Evolutionary conservation across 208 protist species (phyloP).

Genomic region (Endotrypanum monterogeii): DNA sequence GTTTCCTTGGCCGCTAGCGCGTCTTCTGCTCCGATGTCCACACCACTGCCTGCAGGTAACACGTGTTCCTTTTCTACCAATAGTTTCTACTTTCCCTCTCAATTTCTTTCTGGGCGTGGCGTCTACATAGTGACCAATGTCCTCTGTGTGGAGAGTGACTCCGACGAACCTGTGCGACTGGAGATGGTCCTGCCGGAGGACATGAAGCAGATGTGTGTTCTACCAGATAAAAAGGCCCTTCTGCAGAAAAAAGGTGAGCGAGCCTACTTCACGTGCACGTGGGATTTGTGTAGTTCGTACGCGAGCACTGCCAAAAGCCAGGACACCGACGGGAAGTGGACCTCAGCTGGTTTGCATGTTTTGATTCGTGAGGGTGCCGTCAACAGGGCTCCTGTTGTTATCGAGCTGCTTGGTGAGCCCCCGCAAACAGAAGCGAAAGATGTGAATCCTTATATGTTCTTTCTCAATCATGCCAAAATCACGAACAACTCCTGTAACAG

Average conservation of each 20-base stretch:
- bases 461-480: constrained; percentile 59
- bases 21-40: constrained; percentile 13
- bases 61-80: constrained; percentile 44
- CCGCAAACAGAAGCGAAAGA: constrained; percentile 24
- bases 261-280: constrained; percentile 50
- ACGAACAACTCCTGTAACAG: constrained; percentile 39
- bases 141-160: constrained; percentile 53
- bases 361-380: constrained; percentile 41
- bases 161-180: constrained; percentile 35
- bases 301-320: constrained; percentile 18
- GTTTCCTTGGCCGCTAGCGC: constrained; percentile 16
- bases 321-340: constrained; percentile 8
- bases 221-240: constrained; percentile 21
- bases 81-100: constrained; percentile 55
- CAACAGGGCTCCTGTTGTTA: constrained; percentile 38
- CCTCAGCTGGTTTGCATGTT: constrained; percentile 31
- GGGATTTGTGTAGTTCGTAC: constrained; percentile 55
- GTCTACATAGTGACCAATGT: constrained; percentile 74
- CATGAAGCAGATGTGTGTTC: constrained; percentile 22
- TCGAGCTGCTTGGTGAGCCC: constrained; percentile 36
- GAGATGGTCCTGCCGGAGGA: constrained; percentile 43
- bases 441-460: constrained; percentile 47
- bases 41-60: constrained; percentile 6
- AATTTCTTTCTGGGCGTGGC: constrained; percentile 45
- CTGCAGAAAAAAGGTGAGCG: constrained; percentile 26